phyloP scores from a whole-genome alignment of 768 basidiomycete genomes.

The Tubosaeta sp. region DNA sequence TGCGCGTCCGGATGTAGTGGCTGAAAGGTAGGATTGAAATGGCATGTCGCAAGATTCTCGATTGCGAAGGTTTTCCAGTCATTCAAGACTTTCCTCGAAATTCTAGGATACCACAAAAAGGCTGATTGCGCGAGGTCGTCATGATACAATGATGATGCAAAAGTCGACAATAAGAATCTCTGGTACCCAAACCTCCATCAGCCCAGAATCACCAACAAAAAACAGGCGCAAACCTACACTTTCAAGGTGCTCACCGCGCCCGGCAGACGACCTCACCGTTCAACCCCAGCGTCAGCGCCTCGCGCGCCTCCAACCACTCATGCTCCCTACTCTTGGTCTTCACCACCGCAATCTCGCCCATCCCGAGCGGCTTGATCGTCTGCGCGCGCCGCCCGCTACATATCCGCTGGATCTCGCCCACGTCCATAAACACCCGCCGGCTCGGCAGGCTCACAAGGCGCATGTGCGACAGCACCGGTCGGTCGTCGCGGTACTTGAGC shows the following conservation, averaged over 20 bases:
- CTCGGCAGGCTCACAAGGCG: conserved; percentile 80
- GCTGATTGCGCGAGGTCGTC: too few relatives aligned
- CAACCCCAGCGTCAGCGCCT: conserved; percentile 75
- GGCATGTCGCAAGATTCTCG: too few relatives aligned
- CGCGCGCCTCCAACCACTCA: conserved; percentile 90
- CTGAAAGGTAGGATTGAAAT: too few relatives aligned
- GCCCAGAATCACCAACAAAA: not conserved
- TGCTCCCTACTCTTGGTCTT: conserved; percentile 64
- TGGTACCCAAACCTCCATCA: not conserved
- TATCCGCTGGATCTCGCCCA: conserved; percentile 68
- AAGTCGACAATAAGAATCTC: too few relatives aligned
- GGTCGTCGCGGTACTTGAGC: conserved; percentile 90
- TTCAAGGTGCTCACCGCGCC: conserved; percentile 42
- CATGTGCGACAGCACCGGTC: conserved; percentile 78
- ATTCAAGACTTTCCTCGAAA: too few relatives aligned
- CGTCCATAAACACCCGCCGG: conserved; percentile 71
- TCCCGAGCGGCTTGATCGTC: conserved; percentile 74
- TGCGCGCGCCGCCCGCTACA: conserved; percentile 81
- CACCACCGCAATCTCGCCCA: conserved; percentile 92
- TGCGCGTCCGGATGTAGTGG: too few relatives aligned
- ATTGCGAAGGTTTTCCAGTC: too few relatives aligned
- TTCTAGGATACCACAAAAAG: too few relatives aligned
- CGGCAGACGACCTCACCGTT: conserved; percentile 87
- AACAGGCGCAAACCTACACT: not conserved
- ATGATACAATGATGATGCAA: too few relatives aligned